These are phyloP conservation scores for Scalesia atractyloides DNA, from an alignment of 129 eudicot genomes.

Conservation along the genomic window DNA sequence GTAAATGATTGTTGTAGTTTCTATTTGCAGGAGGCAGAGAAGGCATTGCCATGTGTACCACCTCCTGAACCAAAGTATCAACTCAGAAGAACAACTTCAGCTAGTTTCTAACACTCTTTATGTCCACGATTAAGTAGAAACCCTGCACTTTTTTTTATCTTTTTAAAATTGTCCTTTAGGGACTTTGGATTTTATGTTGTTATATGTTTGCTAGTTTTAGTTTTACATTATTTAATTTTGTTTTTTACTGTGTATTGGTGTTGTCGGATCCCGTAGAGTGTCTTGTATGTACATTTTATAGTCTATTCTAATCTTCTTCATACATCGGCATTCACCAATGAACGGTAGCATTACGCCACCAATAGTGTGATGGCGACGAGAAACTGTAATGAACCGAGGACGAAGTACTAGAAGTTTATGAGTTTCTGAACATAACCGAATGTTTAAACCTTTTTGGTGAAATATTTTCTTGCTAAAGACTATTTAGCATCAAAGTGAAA, in stretches of 20 bases:
- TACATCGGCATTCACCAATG: not conserved
- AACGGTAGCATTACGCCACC: not conserved
- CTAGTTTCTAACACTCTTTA: slow-evolving; percentile 35
- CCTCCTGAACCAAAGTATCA: slow-evolving; percentile 66
- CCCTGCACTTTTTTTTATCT: not conserved
- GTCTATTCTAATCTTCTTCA: not conserved
- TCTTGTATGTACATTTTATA: slow-evolving; percentile 23
- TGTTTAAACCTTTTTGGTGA: no score
- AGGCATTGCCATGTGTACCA: slow-evolving; percentile 53
- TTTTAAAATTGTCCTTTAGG: not conserved
- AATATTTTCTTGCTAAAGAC: no score
- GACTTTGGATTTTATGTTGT: slow-evolving; percentile 16
- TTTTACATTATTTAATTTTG: not conserved
- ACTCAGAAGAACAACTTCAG: slow-evolving; percentile 70
- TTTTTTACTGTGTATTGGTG: not conserved
- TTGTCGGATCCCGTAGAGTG: not conserved
- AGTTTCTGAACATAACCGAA: no score
- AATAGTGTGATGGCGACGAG: not conserved
- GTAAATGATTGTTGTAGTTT: slow-evolving; percentile 14
- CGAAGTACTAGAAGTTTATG: no score
- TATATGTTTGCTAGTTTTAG: slow-evolving; percentile 23
- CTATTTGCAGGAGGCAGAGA: slow-evolving; percentile 59
- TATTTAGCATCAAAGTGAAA: no score
- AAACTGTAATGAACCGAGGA: no score
- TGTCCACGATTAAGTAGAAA: slow-evolving; percentile 24